A percentile compares a stretch with the other conserved stretches of the same genome.
These are phyloP conservation scores for Naganishia sp. DNA, from an alignment of 1,284 basidiomycete species.

Conservation along the genomic window DNA sequence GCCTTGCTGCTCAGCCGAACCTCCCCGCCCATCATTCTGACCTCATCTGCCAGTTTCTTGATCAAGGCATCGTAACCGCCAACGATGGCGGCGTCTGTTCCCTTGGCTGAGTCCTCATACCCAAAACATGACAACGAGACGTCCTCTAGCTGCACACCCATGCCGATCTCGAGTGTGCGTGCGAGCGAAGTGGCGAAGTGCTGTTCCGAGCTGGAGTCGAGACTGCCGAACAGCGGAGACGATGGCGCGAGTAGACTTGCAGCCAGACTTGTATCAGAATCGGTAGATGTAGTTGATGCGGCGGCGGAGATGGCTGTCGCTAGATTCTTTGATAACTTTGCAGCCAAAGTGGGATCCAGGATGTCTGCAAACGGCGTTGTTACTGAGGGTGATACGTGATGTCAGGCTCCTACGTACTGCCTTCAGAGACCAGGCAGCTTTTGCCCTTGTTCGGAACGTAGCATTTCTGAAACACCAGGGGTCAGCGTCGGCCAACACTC, in stretches of 20 bases:
- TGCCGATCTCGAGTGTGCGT: slow-evolving; percentile 55
- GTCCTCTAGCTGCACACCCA: slow-evolving; percentile 56
- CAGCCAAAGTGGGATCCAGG: slow-evolving; percentile 8
- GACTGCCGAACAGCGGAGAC: slow-evolving; percentile 42
- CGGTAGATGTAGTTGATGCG: slow-evolving; percentile 42
- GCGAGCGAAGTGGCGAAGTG: slow-evolving; percentile 49
- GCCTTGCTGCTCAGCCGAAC: slow-evolving; percentile 48
- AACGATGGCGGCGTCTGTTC: slow-evolving; percentile 57
- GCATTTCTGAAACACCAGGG: slow-evolving; percentile 6
- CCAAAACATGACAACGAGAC: slow-evolving; percentile 52
- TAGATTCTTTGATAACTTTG: slow-evolving; percentile 22
- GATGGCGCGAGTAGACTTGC: slow-evolving; percentile 47
- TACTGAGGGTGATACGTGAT: not conserved
- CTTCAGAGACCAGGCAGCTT: not conserved
- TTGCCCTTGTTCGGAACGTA: slow-evolving; percentile 4
- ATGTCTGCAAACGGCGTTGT: not conserved
- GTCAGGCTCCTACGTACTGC: slow-evolving; percentile 38
- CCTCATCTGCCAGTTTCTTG: slow-evolving; percentile 48
- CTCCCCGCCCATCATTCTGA: slow-evolving; percentile 48
- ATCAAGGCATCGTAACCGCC: slow-evolving; percentile 57
- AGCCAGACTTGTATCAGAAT: slow-evolving; percentile 44
- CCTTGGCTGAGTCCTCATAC: slow-evolving; percentile 54
- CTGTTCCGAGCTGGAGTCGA: slow-evolving; percentile 32
- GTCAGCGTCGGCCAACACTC: not conserved
- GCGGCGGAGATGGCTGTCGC: slow-evolving; percentile 26